Base-by-base conservation (phyloP, 208 protist species). In the Trypanosoma melophagium region DNA sequence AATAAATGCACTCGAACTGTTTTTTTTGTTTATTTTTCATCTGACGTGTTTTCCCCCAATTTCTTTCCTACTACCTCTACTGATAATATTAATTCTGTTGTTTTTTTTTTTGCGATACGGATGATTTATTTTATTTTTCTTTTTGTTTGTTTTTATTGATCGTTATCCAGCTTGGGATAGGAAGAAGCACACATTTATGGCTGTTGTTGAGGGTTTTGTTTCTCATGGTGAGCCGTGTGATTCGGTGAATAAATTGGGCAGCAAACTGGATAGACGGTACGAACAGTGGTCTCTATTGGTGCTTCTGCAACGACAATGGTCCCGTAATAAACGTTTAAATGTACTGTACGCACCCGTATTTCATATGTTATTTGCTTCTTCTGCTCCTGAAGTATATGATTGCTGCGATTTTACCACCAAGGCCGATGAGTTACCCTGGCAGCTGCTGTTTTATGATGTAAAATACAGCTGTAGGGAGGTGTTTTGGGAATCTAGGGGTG, bases 291-390 rank as follows among this genome's bases (percentile, higher is more conserved):
- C 66, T 13, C 77, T 82, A 38, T 56, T 78, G 19, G 47, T 74
- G 3, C 63, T 77, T 44, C 77, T 87, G 44, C 81, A 76, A 9
- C 83, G 84, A n/a, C 76, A 71, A 35, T 92, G 86, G 83, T 74
- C 59, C 4, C 68, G 78, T 63, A 76, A 92, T 49, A 68, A 60
- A 10, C 51, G 78, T 3, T 44, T 53, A 16, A 88, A 88, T 60
- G 51, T 31, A 40, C 55, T 77, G 10, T 80, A 79, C 25, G 79
- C 81, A 7, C 86, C 86, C 1, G 66, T 80, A 12, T 80, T 83
- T 52, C 76, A 77, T 22, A 28, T 83, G 38, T 21, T 88, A 16
- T 87, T 92, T 54, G 82, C 65, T 0, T 51, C 56, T 22, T 66
- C 66, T 63, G 51, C 28, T 35, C 5, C 28, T 17, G 66, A 68